Base-by-base conservation (phyloP, 352 stramenopile genomes). In the Phytopythium boreale region DNA sequence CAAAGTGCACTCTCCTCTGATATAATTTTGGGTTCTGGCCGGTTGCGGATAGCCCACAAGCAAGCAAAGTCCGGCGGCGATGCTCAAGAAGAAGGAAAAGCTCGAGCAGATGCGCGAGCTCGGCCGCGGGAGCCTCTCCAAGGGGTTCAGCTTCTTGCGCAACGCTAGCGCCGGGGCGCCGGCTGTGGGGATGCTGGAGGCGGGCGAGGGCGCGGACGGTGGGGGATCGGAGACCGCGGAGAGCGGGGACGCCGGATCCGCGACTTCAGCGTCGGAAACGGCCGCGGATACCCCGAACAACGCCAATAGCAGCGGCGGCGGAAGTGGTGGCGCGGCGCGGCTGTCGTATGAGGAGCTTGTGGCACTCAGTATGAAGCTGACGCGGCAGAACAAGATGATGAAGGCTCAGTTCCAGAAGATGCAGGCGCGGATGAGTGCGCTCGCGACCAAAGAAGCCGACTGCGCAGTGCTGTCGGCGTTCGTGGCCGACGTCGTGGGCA, bases 31-130 rank as follows among this genome's bases (percentile, higher is more conserved):
- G 9, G 9, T 20, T 11, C 46, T 20, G n/a, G 22, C 2, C 9
- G 22, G 46, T 27, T 19, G n/a, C 7, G 22, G 46, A 15, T 29
- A n/a, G 46, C 5, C 3, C 4, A 22, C n/a, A 34, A 52, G 19
- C 46, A 22, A 15, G 22, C 22, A 10, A 2, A 1, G 44, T 27
- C 43, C 53, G 52, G 24, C 41, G 0, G n/a, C 22, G 61, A 94
- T 94, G 80, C 73, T 80, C 46, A 81, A 81, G 70, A 94, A 93
- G 75, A 93, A 94, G 73, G 84, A 96, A 71, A 88, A 90, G 75
- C 80, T 96, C 29, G 88, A 93, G 74, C 84, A 96, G 67, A 96
- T 96, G 86, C 85, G 81, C 64, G 88, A 96, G 76, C 75, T 93
- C 29, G 86, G 88, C 24, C 82, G 82, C 56, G 85, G 81, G 17